Conservation (phyloP, 2,329 filamentous ascomycete species). For the Fusarium sp. region DNA sequence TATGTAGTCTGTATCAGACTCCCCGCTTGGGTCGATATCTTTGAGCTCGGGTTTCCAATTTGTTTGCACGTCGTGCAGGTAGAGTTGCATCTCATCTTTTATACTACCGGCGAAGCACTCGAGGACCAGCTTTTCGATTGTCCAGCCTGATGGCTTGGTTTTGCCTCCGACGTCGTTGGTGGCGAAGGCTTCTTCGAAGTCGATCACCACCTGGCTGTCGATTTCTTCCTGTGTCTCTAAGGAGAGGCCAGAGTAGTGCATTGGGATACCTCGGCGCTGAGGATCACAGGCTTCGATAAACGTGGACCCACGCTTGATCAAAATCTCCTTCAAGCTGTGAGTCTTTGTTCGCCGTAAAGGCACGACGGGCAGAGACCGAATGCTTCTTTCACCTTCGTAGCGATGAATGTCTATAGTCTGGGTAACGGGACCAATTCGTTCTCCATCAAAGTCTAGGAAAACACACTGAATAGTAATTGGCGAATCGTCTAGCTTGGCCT, state of each 20-base stretch:
- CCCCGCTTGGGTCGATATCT: background rate
- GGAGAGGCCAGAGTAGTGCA: background rate
- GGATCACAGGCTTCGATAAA: background rate
- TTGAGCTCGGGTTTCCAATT: background rate
- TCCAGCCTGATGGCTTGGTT: background rate
- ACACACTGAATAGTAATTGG: background rate
- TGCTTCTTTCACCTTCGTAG: background rate
- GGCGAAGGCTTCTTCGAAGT: background rate
- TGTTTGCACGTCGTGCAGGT: accelerated
- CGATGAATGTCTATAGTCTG: background rate
- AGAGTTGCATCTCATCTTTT: background rate
- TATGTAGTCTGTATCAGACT: background rate
- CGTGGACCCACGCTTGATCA: background rate
- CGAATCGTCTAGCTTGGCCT: background rate
- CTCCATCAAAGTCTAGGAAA: background rate
- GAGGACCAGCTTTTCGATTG: background rate
- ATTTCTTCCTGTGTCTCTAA: background rate
- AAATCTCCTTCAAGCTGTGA: background rate
- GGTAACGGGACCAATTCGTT: background rate
- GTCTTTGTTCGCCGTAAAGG: background rate
- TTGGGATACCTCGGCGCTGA: background rate
- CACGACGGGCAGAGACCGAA: background rate
- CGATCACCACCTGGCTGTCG: background rate
- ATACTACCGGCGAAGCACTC: accelerated
- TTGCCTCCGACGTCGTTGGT: background rate